A percentile compares a stretch with the other conserved stretches of the same genome.
Evolutionary conservation across 1,139 yeast species (phyloP).

Genomic region (Pichia inconspicua): DNA sequence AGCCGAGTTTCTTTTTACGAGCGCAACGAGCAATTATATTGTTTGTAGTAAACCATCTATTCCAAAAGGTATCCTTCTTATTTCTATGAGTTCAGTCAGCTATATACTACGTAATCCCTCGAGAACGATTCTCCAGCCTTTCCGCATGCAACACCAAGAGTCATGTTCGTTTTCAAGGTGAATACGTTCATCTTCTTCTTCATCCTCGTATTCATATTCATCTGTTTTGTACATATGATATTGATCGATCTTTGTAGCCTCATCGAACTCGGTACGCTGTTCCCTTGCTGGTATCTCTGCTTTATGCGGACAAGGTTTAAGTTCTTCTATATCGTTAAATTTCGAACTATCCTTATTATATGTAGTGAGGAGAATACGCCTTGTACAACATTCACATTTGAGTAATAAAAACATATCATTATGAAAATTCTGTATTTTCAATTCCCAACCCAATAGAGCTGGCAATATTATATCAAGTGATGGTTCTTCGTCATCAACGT

Average conservation of each 20-base stretch:
- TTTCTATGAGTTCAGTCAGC: neutral
- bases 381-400: constrained; percentile 28
- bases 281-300: constrained; percentile 15
- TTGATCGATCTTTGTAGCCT: neutral
- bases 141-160: constrained; percentile 27
- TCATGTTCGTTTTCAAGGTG: constrained; percentile 29
- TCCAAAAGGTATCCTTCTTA: too few relatives aligned
- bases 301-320: constrained; percentile 23
- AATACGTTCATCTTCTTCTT: constrained; percentile 14
- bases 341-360: neutral
- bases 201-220: constrained; percentile 6
- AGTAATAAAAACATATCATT: constrained; percentile 22
- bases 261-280: constrained; percentile 10
- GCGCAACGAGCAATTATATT: constrained; percentile 1
- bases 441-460: constrained; percentile 30
- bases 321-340: constrained; percentile 11
- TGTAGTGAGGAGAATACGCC: constrained; percentile 26
- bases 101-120: constrained; percentile 12
- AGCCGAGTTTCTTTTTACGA: neutral
- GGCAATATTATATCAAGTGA: constrained; percentile 12
- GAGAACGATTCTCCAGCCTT: constrained; percentile 12
- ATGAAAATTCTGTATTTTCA: constrained; percentile 25
- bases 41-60: too few relatives aligned
- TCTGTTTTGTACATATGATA: neutral
- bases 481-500: constrained; percentile 6